These are phyloP conservation scores for Mortierella alpina DNA, from an alignment of 192 early-diverging fungal genomes.

Conservation along the genomic window DNA sequence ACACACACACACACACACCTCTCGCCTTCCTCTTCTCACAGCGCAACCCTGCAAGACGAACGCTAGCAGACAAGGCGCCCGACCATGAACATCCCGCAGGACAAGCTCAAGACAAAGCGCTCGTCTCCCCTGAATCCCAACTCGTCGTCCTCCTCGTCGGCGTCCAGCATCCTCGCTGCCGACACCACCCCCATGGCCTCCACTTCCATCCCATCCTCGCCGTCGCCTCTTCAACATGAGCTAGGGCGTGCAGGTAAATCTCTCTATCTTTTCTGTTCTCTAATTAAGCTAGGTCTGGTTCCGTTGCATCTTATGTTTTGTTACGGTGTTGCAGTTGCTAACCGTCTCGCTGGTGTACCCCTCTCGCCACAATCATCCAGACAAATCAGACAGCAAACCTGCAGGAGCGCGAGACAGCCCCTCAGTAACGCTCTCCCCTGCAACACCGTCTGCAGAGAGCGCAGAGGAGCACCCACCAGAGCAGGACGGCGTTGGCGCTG, in stretches of 20 bases:
- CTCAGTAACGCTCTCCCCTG: slow-evolving; percentile 36
- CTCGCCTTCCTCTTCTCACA: too few species aligned
- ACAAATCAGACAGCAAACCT: neutral
- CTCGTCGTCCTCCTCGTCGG: slow-evolving; percentile 19
- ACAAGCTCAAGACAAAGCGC: slow-evolving; percentile 46
- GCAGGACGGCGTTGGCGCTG: too few species aligned
- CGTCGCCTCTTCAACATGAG: slow-evolving; percentile 26
- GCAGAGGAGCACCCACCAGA: neutral
- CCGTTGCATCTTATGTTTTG: too few species aligned
- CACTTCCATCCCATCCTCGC: neutral
- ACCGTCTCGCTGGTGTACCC: neutral
- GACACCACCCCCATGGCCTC: neutral
- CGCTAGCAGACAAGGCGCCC: neutral
- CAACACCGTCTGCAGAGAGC: slow-evolving; percentile 31
- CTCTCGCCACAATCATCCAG: neutral
- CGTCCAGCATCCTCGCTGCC: slow-evolving; percentile 3
- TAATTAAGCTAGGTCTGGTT: too few species aligned
- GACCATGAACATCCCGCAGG: slow-evolving; percentile 34
- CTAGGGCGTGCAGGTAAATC: slow-evolving; percentile 13
- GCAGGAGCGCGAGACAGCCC: slow-evolving; percentile 23
- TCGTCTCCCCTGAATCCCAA: slow-evolving; percentile 52
- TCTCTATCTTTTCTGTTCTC: neutral
- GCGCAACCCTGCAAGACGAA: too few species aligned
- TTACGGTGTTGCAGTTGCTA: too few species aligned
- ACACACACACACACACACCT: too few species aligned